phyloP scores from a whole-genome alignment of 305 asterid genomes.

The Solanum hybrid region DNA sequence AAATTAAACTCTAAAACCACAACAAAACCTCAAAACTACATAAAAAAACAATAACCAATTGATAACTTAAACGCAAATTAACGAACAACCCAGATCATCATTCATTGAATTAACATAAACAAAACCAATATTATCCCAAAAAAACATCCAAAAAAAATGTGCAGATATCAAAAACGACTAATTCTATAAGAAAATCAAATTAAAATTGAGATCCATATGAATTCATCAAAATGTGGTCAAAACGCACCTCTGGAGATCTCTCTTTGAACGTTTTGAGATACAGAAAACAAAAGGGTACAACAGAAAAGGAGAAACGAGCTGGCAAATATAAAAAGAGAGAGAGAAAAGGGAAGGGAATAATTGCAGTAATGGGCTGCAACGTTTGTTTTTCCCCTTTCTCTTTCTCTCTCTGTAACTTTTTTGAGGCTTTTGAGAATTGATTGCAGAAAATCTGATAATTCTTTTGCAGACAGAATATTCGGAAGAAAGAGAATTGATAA shows the following conservation, averaged over 20 bases:
- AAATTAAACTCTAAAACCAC: neutral
- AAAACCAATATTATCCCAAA: neutral
- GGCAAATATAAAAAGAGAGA: neutral
- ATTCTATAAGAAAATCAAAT: neutral
- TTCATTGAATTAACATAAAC: neutral
- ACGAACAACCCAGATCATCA: neutral
- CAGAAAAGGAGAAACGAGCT: neutral
- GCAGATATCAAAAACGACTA: neutral
- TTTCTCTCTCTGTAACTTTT: neutral
- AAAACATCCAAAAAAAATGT: neutral
- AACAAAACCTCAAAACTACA: neutral
- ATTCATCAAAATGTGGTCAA: neutral
- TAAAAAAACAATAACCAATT: neutral
- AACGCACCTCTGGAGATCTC: neutral
- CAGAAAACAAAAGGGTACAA: neutral
- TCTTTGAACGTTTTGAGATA: neutral
- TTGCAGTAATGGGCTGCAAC: neutral
- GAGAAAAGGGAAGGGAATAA: neutral
- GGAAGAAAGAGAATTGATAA: neutral
- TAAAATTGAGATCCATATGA: neutral
- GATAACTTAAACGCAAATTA: neutral
- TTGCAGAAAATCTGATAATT: neutral
- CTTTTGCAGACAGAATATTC: neutral
- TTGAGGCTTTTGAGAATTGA: neutral
- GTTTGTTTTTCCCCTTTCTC: neutral